Base-by-base conservation (phyloP, 208 protist species). In the Angomonas deanei region DNA sequence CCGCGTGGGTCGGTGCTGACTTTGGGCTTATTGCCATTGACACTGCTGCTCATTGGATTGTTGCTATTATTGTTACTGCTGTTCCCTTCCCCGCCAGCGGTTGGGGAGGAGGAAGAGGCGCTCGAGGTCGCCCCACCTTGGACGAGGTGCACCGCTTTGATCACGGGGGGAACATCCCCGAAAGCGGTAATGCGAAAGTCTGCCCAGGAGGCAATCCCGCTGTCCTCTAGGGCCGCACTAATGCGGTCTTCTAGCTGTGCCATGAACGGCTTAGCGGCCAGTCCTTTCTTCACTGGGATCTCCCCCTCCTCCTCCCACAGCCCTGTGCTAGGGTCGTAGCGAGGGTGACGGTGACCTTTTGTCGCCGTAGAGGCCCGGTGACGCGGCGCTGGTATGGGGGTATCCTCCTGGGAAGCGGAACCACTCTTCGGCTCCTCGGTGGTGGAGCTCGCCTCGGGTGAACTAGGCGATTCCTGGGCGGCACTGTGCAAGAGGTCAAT, bases 161-260 rank as follows among this genome's bases (percentile, higher is more conserved):
- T 55, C 13, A 66, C 67, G 2, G 88, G 88, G 3, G 79, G 80
- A 23, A 68, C 77, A 6, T 71, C 68, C 3, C 88, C 88, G 56
- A 91, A 63, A 17, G 82, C 83, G 32, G 80, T 61, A 23, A 94
- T 66, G 26, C 70, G 76, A n/a, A 84, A 86, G 27, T 81, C 73
- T 0, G 83, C 79, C 39, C 77, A 86, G 23, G 78, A 72, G 13
- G 88, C 84, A 33, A 94, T 76, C 32, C 88, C 88, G 27, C 85
- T 78, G 64, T 94, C 88, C 53, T 94, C 84, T 31, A 94, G 70
- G 27, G 77, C 10, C n/a, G 84, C 88, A 34, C 79, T 83, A 34
- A 94, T 73, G 21, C 80, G 76, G 61, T 90, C 87, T 62, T 94
- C 87, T 28, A 91, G 27, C 24, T 75, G 71, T 10, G 47, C 61